Percentiles rank a stretch among this genome's conserved stretches.
Evolutionary conservation across 176 grass and related monocot genomes (phyloP).

Genomic region (Phoenix roebelenii): DNA sequence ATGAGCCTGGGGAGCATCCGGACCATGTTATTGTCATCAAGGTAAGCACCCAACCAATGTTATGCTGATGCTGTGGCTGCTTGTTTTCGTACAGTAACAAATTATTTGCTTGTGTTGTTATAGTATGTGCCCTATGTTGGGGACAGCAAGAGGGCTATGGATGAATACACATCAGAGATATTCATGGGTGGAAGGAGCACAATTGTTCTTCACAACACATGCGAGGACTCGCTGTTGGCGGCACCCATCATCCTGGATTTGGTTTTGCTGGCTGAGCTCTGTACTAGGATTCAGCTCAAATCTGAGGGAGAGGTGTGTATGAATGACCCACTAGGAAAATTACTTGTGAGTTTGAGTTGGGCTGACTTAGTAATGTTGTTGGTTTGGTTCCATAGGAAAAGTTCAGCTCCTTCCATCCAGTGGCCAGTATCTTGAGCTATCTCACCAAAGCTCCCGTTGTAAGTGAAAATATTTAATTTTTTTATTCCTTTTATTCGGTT

Average conservation of each 20-base stretch:
- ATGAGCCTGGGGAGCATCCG: conserved; percentile 84
- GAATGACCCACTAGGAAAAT: neutral
- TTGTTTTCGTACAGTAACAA: too few relatives aligned
- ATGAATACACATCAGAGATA: conserved; percentile 17
- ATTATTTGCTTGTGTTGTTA: neutral
- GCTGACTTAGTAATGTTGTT: neutral
- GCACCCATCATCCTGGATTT: conserved; percentile 7
- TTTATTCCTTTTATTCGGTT: too few relatives aligned
- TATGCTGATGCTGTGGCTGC: neutral
- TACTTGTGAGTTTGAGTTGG: neutral
- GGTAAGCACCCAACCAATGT: conserved; percentile 21
- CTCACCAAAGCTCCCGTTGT: conserved; percentile 10
- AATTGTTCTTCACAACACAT: conserved; percentile 58
- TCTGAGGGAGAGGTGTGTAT: conserved; percentile 57
- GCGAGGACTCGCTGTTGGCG: conserved; percentile 4
- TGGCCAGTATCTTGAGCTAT: conserved; percentile 3
- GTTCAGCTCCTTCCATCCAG: conserved; percentile 7
- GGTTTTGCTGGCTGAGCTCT: conserved; percentile 60
- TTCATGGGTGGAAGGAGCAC: conserved; percentile 27
- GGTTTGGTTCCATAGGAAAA: neutral
- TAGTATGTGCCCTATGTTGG: conserved; percentile 94
- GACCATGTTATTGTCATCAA: conserved; percentile 97
- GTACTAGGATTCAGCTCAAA: conserved; percentile 91
- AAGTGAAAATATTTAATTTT: neutral
- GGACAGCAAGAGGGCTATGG: conserved; percentile 29